These are phyloP conservation scores for Podospora pseudocomata DNA, from an alignment of 495 filamentous ascomycete genomes.

Conservation along the genomic window DNA sequence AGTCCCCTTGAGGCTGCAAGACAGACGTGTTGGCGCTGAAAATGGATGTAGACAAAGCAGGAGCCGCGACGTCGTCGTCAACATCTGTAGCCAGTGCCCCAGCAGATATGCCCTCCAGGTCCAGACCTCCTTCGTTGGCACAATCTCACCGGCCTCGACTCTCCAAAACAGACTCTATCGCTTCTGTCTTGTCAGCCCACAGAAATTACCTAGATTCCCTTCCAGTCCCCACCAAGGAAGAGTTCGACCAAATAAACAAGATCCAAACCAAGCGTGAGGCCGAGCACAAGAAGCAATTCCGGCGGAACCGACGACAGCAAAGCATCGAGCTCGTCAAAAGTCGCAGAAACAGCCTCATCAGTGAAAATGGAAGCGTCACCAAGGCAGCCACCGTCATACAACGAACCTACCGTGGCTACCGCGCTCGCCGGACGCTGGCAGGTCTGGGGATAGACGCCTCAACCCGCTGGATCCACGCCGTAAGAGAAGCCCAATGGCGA, in stretches of 20 bases:
- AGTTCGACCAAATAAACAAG: slow-evolving; percentile 41
- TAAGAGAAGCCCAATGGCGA: slow-evolving; percentile 62
- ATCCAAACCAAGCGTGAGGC: slow-evolving; percentile 47
- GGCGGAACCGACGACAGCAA: slow-evolving; percentile 31
- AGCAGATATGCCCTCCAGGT: background rate
- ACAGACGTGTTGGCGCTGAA: background rate
- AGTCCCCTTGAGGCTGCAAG: background rate
- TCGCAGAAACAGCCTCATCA: slow-evolving; percentile 12
- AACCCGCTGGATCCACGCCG: slow-evolving; percentile 64
- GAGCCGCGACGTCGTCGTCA: background rate
- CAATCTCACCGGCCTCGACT: slow-evolving; percentile 13
- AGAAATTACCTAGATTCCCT: slow-evolving; percentile 50
- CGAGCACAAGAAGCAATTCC: slow-evolving; percentile 34
- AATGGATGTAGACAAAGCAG: background rate
- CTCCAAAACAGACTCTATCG: slow-evolving; percentile 2
- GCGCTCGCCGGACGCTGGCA: slow-evolving; percentile 59
- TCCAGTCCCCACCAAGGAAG: slow-evolving; percentile 40
- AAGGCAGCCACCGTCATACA: slow-evolving; percentile 57
- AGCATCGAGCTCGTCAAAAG: slow-evolving; percentile 22
- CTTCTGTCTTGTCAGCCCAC: slow-evolving; percentile 15
- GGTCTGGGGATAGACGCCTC: slow-evolving; percentile 63
- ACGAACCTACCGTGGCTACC: slow-evolving; percentile 68
- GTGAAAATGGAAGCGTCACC: slow-evolving; percentile 21
- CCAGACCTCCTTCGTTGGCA: background rate
- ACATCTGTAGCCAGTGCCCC: background rate